phyloP scores from a whole-genome alignment of 164 flowering plant genomes.

The Vitis amurensis region DNA sequence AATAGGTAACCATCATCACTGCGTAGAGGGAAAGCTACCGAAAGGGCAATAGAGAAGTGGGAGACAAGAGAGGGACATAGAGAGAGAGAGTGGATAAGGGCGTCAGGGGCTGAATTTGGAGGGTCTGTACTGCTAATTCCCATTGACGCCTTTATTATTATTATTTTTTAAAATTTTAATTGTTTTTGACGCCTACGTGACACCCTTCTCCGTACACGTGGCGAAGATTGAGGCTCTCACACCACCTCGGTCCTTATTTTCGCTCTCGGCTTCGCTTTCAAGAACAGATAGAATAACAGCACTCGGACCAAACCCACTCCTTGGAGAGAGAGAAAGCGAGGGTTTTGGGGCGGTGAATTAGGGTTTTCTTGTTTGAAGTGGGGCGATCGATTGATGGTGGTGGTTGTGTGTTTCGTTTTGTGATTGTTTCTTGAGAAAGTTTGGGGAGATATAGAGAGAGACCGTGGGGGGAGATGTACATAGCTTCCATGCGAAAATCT shows the following conservation, averaged over 20 bases:
- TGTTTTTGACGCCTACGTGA: too few relatives aligned
- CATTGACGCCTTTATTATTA: too few relatives aligned
- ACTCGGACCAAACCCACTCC: background rate
- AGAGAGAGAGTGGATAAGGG: slow-evolving; percentile 29
- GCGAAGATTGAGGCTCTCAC: too few relatives aligned
- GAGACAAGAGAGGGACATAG: slow-evolving; percentile 13
- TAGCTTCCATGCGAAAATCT: slow-evolving; percentile 61
- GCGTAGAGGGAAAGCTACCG: slow-evolving; percentile 47
- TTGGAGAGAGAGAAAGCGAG: slow-evolving; percentile 1
- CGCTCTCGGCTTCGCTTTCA: slow-evolving; percentile 21
- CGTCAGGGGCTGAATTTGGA: slow-evolving; percentile 11
- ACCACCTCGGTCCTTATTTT: background rate
- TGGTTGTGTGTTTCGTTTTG: background rate
- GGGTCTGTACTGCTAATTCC: too few relatives aligned
- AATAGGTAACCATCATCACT: background rate
- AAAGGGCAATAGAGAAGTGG: slow-evolving; percentile 24
- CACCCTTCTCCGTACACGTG: too few relatives aligned
- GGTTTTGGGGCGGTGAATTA: slow-evolving; percentile 1
- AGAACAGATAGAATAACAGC: slow-evolving; percentile 11
- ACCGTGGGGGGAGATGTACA: slow-evolving; percentile 31
- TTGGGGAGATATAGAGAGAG: background rate
- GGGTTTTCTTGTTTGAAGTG: slow-evolving; percentile 1
- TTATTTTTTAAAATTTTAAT: too few relatives aligned
- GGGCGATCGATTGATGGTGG: background rate
- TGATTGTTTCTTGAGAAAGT: background rate